These are phyloP conservation scores for Mikania micrantha DNA, from an alignment of 129 eudicot genomes.

Conservation along the genomic window DNA sequence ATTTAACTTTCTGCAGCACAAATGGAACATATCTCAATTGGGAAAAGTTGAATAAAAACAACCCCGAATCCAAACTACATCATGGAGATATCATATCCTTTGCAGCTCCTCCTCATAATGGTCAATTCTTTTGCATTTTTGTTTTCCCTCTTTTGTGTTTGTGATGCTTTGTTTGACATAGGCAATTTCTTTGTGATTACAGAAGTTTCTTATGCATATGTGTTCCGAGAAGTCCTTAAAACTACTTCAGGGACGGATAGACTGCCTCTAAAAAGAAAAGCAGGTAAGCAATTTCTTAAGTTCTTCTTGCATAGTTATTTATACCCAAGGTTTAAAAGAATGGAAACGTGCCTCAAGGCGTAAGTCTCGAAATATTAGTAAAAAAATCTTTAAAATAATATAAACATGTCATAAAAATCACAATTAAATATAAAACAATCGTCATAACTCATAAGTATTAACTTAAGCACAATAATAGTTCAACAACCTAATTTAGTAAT, in stretches of 20 bases:
- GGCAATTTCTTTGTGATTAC: slow-evolving; percentile 15
- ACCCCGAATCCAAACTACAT: slow-evolving; percentile 55
- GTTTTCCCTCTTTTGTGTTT: background rate
- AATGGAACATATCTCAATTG: slow-evolving; percentile 88
- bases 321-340: too few species aligned
- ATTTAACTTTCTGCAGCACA: slow-evolving; percentile 49
- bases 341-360: too few species aligned
- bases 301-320: background rate
- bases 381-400: too few species aligned
- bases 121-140: slow-evolving; percentile 29
- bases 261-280: slow-evolving; percentile 57
- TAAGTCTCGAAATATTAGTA: too few species aligned
- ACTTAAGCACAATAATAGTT: too few species aligned
- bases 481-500: too few species aligned
- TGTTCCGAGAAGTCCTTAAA: slow-evolving; percentile 69
- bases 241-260: slow-evolving; percentile 36
- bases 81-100: slow-evolving; percentile 92
- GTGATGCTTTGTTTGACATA: background rate
- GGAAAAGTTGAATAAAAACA: slow-evolving; percentile 58
- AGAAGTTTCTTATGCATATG: slow-evolving; percentile 87
- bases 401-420: too few species aligned
- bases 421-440: too few species aligned
- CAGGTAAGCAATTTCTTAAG: slow-evolving; percentile 40
- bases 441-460: too few species aligned
- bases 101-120: slow-evolving; percentile 78